Conservation (phyloP, 2,329 filamentous ascomycete species). For the Phoma sp. region DNA sequence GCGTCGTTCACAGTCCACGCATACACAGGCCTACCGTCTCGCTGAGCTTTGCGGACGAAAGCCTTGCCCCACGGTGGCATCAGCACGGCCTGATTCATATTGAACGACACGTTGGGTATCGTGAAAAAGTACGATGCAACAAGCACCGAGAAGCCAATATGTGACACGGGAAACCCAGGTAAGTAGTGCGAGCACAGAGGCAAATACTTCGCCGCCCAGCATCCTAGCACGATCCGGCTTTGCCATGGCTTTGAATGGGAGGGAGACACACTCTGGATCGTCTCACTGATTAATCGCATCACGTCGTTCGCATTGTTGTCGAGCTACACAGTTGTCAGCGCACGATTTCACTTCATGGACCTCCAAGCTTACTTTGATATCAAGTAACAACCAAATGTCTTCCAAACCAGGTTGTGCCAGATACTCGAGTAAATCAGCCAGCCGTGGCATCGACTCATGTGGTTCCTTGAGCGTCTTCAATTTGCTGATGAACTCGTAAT, state of each 20-base stretch:
- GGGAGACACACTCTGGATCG: slow-evolving; percentile 61
- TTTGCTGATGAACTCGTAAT: slow-evolving; percentile 74
- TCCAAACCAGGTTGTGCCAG: slow-evolving; percentile 68
- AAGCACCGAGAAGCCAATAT: slow-evolving; percentile 69
- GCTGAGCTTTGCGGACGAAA: slow-evolving; percentile 69
- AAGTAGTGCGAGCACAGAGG: slow-evolving; percentile 66
- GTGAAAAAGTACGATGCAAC: slow-evolving; percentile 76
- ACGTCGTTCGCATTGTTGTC: slow-evolving; percentile 74
- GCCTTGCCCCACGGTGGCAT: slow-evolving; percentile 69
- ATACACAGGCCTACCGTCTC: slow-evolving; percentile 66
- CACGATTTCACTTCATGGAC: not conserved
- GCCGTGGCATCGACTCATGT: slow-evolving; percentile 72
- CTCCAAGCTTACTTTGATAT: slow-evolving; percentile 74
- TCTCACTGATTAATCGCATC: slow-evolving; percentile 70
- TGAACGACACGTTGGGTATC: slow-evolving; percentile 74
- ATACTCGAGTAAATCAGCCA: slow-evolving; percentile 76
- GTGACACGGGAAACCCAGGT: slow-evolving; percentile 67
- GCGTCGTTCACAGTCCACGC: slow-evolving; percentile 88
- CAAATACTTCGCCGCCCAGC: slow-evolving; percentile 80
- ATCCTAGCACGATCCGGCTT: slow-evolving; percentile 76
- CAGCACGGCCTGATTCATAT: slow-evolving; percentile 72
- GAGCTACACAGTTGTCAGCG: slow-evolving; percentile 53
- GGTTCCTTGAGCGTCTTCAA: slow-evolving; percentile 72
- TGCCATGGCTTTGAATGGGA: slow-evolving; percentile 65
- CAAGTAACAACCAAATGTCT: slow-evolving; percentile 79